Conservation (phyloP, 2,329 filamentous ascomycete species). For the Ophiostoma quercus region DNA sequence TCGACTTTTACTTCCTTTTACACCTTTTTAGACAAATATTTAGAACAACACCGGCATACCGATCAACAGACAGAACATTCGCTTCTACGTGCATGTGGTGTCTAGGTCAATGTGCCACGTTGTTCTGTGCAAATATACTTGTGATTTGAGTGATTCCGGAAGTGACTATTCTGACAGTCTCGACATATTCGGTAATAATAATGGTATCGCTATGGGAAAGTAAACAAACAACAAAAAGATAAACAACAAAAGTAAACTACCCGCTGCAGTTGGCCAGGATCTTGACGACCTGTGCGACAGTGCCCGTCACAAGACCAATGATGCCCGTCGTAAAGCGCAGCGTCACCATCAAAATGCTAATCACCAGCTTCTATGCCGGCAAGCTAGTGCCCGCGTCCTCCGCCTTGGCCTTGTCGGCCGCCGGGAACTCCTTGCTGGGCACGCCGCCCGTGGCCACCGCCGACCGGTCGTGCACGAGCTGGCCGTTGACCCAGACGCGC, state of each 20-base stretch:
- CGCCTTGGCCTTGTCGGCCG: neutral
- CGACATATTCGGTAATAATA: neutral
- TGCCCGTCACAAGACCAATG: constrained; percentile 2
- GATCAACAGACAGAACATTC: too few relatives aligned
- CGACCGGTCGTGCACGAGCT: constrained; percentile 63
- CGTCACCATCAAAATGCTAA: constrained; percentile 14
- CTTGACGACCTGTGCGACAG: neutral
- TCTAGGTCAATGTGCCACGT: too few relatives aligned
- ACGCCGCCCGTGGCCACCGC: constrained; percentile 11
- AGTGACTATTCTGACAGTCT: too few relatives aligned
- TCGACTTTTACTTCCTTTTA: too few relatives aligned
- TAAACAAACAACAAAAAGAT: neutral
- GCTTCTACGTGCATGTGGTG: too few relatives aligned
- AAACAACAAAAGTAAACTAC: neutral
- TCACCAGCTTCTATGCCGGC: constrained; percentile 19
- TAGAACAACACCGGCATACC: too few relatives aligned
- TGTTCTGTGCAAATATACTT: too few relatives aligned
- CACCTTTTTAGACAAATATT: too few relatives aligned
- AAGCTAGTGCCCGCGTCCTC: constrained; percentile 11
- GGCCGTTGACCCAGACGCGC: constrained; percentile 82
- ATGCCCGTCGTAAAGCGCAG: constrained; percentile 9
- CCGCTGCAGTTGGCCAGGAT: constrained; percentile 18
- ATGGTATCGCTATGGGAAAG: neutral
- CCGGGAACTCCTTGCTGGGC: neutral
- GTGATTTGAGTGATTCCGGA: too few relatives aligned